Conservation (phyloP, 2,329 filamentous ascomycete genomes). For the Arthrobotrys iridis region DNA sequence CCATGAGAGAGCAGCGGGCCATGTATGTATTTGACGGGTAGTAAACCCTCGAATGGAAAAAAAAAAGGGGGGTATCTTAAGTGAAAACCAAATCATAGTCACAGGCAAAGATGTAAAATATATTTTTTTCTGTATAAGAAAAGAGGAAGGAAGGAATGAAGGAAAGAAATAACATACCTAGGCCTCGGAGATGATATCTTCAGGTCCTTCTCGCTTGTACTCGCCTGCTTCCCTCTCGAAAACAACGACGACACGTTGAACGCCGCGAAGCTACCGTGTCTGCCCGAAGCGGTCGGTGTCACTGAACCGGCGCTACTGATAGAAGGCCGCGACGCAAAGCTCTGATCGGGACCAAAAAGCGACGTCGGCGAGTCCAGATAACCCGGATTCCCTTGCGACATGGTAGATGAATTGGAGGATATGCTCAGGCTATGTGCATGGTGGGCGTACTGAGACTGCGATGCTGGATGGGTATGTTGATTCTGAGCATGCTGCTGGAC, state of each 20-base stretch:
- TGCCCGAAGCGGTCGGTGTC: conserved; percentile 23
- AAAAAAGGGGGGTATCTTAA: too few species aligned
- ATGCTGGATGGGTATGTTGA: conserved; percentile 10
- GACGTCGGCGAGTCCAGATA: conserved; percentile 36
- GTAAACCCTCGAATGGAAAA: conserved; percentile 1
- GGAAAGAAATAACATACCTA: conserved; percentile 18
- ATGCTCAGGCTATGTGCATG: conserved; percentile 35
- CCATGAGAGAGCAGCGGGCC: neutral
- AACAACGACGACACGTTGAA: conserved; percentile 51
- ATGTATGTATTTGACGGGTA: neutral
- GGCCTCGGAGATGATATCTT: conserved; percentile 28
- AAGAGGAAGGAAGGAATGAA: neutral
- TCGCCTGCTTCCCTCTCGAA: conserved; percentile 23
- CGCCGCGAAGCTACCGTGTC: conserved; percentile 23
- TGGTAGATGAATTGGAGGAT: conserved; percentile 17
- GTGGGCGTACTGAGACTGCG: conserved; percentile 11
- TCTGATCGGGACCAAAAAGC: conserved; percentile 4
- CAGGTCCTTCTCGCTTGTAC: conserved; percentile 23
- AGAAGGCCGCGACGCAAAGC: neutral
- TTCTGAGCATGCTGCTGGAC: conserved; percentile 15
- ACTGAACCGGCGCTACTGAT: conserved; percentile 17
- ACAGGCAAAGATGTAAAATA: too few species aligned
- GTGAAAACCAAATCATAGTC: neutral
- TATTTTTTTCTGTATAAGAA: too few species aligned
- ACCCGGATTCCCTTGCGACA: conserved; percentile 10